Conservation (phyloP, 1,284 basidiomycete genomes). For the Paramarasmius palmivorus region DNA sequence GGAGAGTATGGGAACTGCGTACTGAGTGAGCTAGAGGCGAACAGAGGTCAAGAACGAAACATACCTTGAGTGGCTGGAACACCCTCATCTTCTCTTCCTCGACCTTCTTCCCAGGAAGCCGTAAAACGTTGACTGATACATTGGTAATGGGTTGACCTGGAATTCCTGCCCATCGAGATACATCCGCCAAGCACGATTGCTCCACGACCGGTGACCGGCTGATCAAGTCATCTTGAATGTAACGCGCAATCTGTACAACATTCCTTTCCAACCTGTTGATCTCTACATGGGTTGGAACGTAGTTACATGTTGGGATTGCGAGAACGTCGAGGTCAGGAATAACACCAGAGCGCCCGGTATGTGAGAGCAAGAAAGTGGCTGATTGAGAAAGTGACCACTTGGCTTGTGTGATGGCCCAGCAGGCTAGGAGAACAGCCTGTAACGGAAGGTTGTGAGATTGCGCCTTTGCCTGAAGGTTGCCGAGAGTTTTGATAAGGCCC, state of each 20-base stretch:
- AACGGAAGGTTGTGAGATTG: slow-evolving; percentile 33
- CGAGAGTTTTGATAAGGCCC: background rate
- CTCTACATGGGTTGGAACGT: slow-evolving; percentile 41
- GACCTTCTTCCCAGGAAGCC: slow-evolving; percentile 21
- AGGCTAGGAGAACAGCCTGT: slow-evolving; percentile 43
- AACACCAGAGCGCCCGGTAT: slow-evolving; percentile 41
- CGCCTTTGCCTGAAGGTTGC: slow-evolving; percentile 24
- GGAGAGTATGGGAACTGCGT: slow-evolving; percentile 1
- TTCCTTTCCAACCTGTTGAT: slow-evolving; percentile 17
- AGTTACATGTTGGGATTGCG: slow-evolving; percentile 48
- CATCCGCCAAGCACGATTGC: slow-evolving; percentile 39
- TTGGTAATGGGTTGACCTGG: slow-evolving; percentile 38
- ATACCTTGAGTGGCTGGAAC: slow-evolving; percentile 11
- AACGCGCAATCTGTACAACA: slow-evolving; percentile 28
- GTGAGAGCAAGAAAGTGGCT: slow-evolving; percentile 48
- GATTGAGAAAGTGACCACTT: slow-evolving; percentile 27
- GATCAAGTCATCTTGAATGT: slow-evolving; percentile 37
- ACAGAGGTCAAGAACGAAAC: background rate
- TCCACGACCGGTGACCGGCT: slow-evolving; percentile 40
- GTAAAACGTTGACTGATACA: slow-evolving; percentile 48
- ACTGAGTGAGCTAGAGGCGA: background rate
- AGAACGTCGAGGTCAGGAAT: slow-evolving; percentile 35
- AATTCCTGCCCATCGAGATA: slow-evolving; percentile 36
- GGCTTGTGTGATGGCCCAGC: slow-evolving; percentile 45
- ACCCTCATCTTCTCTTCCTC: slow-evolving; percentile 10